Evolutionary conservation across 2,329 filamentous ascomycete genomes (phyloP), one percentile per base, ranked within the genome.

Genomic region (Colletotrichum costaricense): DNA sequence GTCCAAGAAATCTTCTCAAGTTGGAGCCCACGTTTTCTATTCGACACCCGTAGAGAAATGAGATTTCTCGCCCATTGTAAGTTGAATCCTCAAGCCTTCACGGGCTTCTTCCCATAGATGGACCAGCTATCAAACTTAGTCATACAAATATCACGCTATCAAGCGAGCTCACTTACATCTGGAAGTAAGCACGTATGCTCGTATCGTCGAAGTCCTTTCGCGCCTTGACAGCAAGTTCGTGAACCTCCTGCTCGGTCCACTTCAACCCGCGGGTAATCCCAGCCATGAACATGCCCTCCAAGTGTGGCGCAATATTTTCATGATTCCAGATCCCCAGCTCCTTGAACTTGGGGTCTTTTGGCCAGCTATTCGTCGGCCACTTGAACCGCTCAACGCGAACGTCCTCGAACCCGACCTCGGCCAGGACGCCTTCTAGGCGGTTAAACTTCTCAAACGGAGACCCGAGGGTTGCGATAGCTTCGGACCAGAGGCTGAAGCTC

Each of bases 111-210:
- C 76, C 56, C 79, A 71, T 11, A 52, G 75, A 66, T 80, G 72
- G 42, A 78, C 30, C 33, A 64, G 2, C 63, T 64, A 7, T 3
- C 4, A 2, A 12, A 26, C 16, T 64, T 7, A 64, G 62, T 14
- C 16, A 3, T 38, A 26, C 30, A 26, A 26, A 26, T 33, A 33
- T 33, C 30, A 33, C 9, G 2, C 30, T 14, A 5, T 9, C 6
- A 4, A 12, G 16, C 1, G 35, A 4, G 35, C 35, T 2, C 35
- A 26, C 81, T 80, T 75, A 84, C 81, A 84, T 78, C 16, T 81
- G 79, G 78, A 81, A 84, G 74, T 81, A 85, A 0, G 78, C 78
- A 58, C 85, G 83, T 6, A 83, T 79, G 0, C 68, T 71, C 26
- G 74, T 80, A 38, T 84, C 76, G 55, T 71, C 79, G 74, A 83